Conservation (phyloP, 768 basidiomycete genomes). For the Lactarius akahatsu region DNA sequence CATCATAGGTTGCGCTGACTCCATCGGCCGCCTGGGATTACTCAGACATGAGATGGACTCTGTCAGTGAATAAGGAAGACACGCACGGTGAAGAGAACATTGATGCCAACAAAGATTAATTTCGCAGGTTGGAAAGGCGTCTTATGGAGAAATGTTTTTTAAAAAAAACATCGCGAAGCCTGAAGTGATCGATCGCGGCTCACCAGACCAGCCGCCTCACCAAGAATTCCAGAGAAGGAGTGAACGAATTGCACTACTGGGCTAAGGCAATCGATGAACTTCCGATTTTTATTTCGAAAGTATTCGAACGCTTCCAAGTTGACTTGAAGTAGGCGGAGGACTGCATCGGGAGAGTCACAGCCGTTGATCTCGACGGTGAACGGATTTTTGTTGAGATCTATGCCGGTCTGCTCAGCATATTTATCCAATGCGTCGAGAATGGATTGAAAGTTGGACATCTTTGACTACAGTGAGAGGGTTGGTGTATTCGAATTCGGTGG, state of each 20-base stretch:
- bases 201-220: background rate
- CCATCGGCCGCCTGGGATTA: background rate
- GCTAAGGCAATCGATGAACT: background rate
- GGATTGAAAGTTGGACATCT: background rate
- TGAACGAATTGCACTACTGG: background rate
- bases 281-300: background rate
- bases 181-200: background rate
- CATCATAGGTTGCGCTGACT: constrained; percentile 16
- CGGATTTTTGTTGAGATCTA: background rate
- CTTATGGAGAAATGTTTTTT: too few species aligned
- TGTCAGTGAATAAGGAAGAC: too few species aligned
- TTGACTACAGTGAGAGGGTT: background rate
- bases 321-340: background rate
- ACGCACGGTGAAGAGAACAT: constrained; percentile 6
- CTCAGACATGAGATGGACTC: too few species aligned
- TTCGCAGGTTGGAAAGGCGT: background rate
- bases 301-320: background rate
- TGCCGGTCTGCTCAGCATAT: background rate
- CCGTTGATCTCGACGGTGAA: background rate
- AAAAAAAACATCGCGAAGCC: too few species aligned
- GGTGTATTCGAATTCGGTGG: too few species aligned
- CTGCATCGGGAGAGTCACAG: background rate
- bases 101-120: background rate
- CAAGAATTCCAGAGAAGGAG: background rate
- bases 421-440: background rate